These are phyloP conservation scores for Murraya paniculata DNA, from an alignment of 345 rosid genomes.

Conservation along the genomic window DNA sequence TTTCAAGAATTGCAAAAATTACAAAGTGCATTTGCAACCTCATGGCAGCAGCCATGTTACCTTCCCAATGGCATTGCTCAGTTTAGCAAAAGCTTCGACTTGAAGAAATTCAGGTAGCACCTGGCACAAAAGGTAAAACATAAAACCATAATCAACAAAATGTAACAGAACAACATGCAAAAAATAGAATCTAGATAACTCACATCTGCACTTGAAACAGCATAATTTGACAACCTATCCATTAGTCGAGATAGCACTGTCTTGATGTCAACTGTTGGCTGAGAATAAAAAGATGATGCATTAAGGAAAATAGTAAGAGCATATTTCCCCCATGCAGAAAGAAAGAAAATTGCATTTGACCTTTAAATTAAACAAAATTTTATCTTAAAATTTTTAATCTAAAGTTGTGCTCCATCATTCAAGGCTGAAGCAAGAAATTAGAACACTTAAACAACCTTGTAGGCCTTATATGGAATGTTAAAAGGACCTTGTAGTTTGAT, in stretches of 20 bases:
- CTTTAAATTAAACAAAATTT: background rate
- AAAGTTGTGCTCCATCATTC: background rate
- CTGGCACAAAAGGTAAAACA: constrained; percentile 19
- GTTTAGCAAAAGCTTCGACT: constrained; percentile 86
- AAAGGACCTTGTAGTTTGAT: background rate
- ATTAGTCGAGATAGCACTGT: constrained; percentile 77
- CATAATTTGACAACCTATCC: constrained; percentile 93
- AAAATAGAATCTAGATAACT: constrained; percentile 23
- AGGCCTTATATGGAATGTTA: background rate
- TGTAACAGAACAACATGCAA: background rate
- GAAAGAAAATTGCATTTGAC: background rate
- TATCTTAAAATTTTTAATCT: background rate
- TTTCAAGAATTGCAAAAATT: background rate
- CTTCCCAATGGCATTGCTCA: constrained; percentile 87
- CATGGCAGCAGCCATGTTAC: constrained; percentile 32
- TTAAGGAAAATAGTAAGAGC: constrained; percentile 15
- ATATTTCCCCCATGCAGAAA: background rate
- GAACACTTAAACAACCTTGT: background rate
- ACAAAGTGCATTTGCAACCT: constrained; percentile 6
- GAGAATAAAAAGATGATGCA: constrained; percentile 24
- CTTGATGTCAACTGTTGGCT: constrained; percentile 89
- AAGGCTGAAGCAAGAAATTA: background rate
- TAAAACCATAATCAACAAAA: constrained; percentile 9
- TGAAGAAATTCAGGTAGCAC: constrained; percentile 81
- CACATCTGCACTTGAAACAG: constrained; percentile 78